These are phyloP conservation scores for Salvia rosmarinus DNA, from an alignment of 257 asterid genomes.

Conservation along the genomic window DNA sequence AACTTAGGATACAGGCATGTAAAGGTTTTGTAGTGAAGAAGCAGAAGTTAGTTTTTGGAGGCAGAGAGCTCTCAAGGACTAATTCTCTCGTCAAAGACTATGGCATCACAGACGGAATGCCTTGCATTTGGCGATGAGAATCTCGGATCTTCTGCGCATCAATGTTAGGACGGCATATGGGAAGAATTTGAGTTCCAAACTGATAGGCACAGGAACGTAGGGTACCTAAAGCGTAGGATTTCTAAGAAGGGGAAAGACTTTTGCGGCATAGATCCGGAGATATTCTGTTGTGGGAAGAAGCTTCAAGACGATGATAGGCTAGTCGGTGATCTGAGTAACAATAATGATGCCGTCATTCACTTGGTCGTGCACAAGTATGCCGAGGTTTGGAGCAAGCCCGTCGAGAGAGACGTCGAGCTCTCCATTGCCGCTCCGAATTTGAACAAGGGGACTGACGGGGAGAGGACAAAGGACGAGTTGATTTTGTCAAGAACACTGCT, in stretches of 20 bases:
- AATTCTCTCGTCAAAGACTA: constrained; percentile 63
- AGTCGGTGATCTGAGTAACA: constrained; percentile 51
- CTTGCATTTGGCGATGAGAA: constrained; percentile 62
- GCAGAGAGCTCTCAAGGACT: constrained; percentile 69
- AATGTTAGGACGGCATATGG: constrained; percentile 62
- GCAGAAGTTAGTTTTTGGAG: constrained; percentile 76
- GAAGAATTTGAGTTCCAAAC: constrained; percentile 60
- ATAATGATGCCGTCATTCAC: constrained; percentile 60
- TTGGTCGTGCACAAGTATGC: constrained; percentile 66
- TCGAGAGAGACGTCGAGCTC: constrained; percentile 59
- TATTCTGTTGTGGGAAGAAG: constrained; percentile 67
- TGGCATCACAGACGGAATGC: constrained; percentile 69
- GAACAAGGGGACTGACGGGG: constrained; percentile 24
- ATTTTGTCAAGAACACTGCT: constrained; percentile 26
- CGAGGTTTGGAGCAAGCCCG: constrained; percentile 49
- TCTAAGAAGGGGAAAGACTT: constrained; percentile 56
- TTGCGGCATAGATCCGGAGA: constrained; percentile 52
- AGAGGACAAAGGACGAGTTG: constrained; percentile 7
- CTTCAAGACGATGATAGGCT: constrained; percentile 59
- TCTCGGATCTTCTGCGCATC: constrained; percentile 62
- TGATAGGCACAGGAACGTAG: constrained; percentile 72
- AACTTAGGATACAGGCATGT: constrained; percentile 69
- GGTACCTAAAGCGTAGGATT: constrained; percentile 64
- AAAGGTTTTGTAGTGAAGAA: constrained; percentile 69
- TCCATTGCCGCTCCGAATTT: constrained; percentile 51